phyloP scores from a whole-genome alignment of 2,329 filamentous ascomycete species.

The Seiridium unicorne region DNA sequence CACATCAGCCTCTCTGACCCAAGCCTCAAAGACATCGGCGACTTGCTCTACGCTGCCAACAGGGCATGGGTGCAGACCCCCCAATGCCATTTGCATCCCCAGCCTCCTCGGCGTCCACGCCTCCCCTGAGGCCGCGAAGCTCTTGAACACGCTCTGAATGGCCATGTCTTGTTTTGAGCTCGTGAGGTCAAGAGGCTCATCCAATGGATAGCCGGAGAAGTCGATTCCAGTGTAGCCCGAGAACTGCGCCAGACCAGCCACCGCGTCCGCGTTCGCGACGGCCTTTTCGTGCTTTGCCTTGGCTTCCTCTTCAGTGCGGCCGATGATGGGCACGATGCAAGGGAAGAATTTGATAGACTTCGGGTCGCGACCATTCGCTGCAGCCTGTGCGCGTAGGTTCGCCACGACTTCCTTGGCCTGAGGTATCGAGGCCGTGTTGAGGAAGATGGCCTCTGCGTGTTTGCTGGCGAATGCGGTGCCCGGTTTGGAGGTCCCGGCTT shows the following conservation, averaged over 20 bases:
- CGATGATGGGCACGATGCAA: conserved; percentile 46
- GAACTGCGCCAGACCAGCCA: conserved; percentile 10
- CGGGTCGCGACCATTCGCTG: conserved; percentile 49
- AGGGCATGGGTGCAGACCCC: conserved; percentile 9
- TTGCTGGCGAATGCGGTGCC: conserved; percentile 52
- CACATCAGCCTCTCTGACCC: conserved; percentile 47
- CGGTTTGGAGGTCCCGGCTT: conserved; percentile 56
- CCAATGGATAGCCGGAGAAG: conserved; percentile 4
- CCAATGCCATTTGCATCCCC: conserved; percentile 10
- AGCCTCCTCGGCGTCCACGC: conserved; percentile 7
- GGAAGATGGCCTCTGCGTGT: conserved; percentile 59
- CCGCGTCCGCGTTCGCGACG: not conserved
- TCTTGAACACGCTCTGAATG: conserved; percentile 9
- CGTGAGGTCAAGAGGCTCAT: conserved; percentile 6
- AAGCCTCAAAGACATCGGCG: conserved; percentile 8
- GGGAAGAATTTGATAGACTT: conserved; percentile 51
- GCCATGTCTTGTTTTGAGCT: conserved; percentile 5
- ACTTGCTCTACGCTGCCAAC: conserved; percentile 10
- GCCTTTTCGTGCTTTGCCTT: conserved; percentile 2
- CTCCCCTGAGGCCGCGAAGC: not conserved
- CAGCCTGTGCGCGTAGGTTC: conserved; percentile 47
- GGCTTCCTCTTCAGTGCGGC: conserved; percentile 47
- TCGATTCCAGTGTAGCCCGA: conserved; percentile 12
- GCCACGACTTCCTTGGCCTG: conserved; percentile 47
- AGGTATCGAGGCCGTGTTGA: conserved; percentile 47